Evolutionary conservation across 208 protist genomes (phyloP).

Genomic region (Crithidia bombi): DNA sequence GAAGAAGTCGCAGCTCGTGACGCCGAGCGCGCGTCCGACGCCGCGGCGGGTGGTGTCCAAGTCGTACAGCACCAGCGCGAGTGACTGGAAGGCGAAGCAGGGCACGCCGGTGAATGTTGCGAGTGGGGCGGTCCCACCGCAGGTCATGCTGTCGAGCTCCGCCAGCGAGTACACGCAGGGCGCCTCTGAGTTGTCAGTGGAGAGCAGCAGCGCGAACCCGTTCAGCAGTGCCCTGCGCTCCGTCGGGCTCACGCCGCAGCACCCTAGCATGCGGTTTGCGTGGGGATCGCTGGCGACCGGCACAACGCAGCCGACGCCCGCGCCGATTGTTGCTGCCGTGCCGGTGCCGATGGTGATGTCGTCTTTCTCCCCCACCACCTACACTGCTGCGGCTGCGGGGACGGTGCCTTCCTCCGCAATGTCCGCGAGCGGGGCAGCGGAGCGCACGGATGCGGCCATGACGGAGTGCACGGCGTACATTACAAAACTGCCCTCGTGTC

Average conservation of each 20-base stretch:
- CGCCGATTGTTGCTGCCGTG: neutral
- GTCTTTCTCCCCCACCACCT: no score
- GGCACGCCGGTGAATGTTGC: conserved; percentile 10
- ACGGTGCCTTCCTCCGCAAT: neutral
- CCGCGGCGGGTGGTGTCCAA: conserved; percentile 64
- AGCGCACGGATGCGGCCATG: conserved; percentile 50
- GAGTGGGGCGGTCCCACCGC: conserved; percentile 20
- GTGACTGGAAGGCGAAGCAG: conserved; percentile 40
- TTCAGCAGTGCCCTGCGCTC: conserved; percentile 24
- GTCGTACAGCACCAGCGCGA: conserved; percentile 46
- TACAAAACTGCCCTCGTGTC: conserved; percentile 74
- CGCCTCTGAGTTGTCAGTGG: conserved; percentile 48
- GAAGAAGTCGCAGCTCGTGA: conserved; percentile 47
- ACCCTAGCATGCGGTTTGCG: conserved; percentile 24
- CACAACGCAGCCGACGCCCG: conserved; percentile 8
- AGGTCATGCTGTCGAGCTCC: conserved; percentile 48
- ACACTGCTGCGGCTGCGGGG: neutral
- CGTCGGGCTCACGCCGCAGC: conserved; percentile 19
- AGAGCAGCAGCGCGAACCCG: conserved; percentile 29
- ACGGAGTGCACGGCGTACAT: conserved; percentile 82
- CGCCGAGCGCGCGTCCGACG: conserved; percentile 77
- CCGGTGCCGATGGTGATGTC: neutral
- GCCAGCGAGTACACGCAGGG: conserved; percentile 57
- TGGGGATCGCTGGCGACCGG: neutral
- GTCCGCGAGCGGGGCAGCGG: conserved; percentile 2